Evolutionary conservation across 2,329 filamentous ascomycete species (phyloP).

Genomic region (Cladosporium austrohemisphaericum): DNA sequence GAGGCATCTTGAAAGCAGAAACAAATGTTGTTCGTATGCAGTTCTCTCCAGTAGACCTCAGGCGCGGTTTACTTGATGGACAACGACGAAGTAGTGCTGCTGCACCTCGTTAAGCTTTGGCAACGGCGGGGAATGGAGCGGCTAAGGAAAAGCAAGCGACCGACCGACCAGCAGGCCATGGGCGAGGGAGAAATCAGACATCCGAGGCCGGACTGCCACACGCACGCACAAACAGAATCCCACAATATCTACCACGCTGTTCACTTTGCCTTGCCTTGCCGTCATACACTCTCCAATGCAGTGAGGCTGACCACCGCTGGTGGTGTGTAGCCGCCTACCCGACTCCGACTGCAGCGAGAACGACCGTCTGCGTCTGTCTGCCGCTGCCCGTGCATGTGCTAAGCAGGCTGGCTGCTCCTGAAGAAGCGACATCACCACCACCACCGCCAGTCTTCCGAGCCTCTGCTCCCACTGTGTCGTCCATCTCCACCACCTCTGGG

Average conservation of each 20-base stretch:
- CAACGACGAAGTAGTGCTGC: constrained; percentile 1
- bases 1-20: constrained; percentile 28
- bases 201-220: no score
- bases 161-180: not conserved
- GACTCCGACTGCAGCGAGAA: not conserved
- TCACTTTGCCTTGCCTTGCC: not conserved
- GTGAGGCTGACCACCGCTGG: constrained; percentile 4
- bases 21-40: not conserved
- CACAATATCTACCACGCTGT: not conserved
- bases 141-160: constrained; percentile 4
- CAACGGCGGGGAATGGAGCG: constrained; percentile 1
- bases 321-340: constrained; percentile 6
- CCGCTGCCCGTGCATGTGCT: constrained; percentile 9
- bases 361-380: not conserved
- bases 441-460: not conserved
- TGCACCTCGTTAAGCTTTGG: not conserved
- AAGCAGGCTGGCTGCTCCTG: constrained; percentile 10
- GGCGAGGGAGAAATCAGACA: not conserved
- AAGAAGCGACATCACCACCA: not conserved
- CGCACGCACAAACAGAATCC: no score
- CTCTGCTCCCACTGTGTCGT: not conserved
- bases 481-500: not conserved
- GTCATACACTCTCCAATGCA: not conserved
- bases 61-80: no score
- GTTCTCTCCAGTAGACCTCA: not conserved